Base-by-base conservation (phyloP, 495 filamentous ascomycete species). In the Aspergillus steynii region DNA sequence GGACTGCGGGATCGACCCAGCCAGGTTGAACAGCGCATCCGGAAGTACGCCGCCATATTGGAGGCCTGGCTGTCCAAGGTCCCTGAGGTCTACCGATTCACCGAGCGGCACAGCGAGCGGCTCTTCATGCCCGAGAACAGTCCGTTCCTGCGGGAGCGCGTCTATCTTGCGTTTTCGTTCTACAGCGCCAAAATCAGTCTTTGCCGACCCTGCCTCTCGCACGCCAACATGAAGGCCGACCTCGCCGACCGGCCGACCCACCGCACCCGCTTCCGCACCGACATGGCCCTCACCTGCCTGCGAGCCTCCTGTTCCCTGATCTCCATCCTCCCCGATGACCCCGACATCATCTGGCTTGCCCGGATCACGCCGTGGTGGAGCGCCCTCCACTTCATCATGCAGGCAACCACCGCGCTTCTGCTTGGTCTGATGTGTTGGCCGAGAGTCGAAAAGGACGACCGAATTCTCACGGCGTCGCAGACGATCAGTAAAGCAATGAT, bases 381-480 rank as follows among this genome's bases (percentile, higher is more conserved):
- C 42, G 70, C 85, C 5, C 71, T 89, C 0, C 86, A 90, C 64
- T 83, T 80, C 61, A 61, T 89, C 5, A 86, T 86, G 77, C 85
- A 88, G 70, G 84, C 86, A 1, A 80, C 80, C 0, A 80, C 78
- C 0, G 78, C 87, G 4, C 65, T 88, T 5, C 76, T 88, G 61
- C 72, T 87, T 6, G 82, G 85, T 42, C 64, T 86, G 12, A 78
- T 80, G 1, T 69, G 61, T 56, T 67, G 66, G 32, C 63, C 70
- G 37, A 12, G 9, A 12, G 5, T 42, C 10, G 37, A 42, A 42
- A 0, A 4, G 12, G 37, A 42, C 5, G 5, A 42, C 9, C 37
- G 9, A 12, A 14, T 42, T 2, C 37, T 42, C 10, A 14, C 37
- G 37, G 37, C 7, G 37, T 42, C 8, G 37, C 37, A 42, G 9